These are phyloP conservation scores for Omphalea diandra DNA, from an alignment of 441 rosid species.

Conservation along the genomic window DNA sequence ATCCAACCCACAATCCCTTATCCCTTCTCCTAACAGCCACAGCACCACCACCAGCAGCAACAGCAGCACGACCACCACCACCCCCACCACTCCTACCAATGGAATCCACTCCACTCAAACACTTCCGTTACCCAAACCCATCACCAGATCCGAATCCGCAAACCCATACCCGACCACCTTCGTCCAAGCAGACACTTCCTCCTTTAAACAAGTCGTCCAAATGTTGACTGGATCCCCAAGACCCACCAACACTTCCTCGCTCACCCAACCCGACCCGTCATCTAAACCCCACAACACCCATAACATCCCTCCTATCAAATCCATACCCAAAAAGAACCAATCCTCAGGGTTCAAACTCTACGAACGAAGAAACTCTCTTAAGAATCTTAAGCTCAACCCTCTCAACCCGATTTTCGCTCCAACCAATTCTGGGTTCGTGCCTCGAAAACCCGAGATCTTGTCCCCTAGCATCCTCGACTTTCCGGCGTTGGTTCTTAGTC, in stretches of 20 bases:
- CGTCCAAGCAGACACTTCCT: constrained; percentile 85
- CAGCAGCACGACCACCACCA: constrained; percentile 29
- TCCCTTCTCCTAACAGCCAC: constrained; percentile 50
- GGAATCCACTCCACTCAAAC: too few relatives aligned
- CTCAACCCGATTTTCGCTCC: constrained; percentile 18
- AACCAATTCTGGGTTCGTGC: constrained; percentile 21
- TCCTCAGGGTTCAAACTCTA: constrained; percentile 78
- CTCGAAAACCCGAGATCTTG: constrained; percentile 52
- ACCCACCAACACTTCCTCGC: constrained; percentile 24
- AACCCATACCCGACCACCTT: constrained; percentile 94
- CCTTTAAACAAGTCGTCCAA: constrained; percentile 97
- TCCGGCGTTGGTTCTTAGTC: constrained; percentile 76
- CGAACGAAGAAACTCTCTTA: constrained; percentile 36
- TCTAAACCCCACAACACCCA: constrained; percentile 39
- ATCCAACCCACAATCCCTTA: constrained; percentile 28
- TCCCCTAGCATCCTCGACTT: constrained; percentile 93
- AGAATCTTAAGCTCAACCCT: constrained; percentile 27
- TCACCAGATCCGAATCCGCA: constrained; percentile 62
- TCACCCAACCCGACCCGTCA: constrained; percentile 38
- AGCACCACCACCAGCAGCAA: constrained; percentile 37
- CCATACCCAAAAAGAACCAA: constrained; percentile 49
- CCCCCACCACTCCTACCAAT: constrained; percentile 28
- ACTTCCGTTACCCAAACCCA: constrained; percentile 41
- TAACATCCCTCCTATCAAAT: constrained; percentile 45
- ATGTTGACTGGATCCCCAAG: constrained; percentile 89